Conservation (phyloP, 345 rosid genomes). For the Eucalyptus globulus region DNA sequence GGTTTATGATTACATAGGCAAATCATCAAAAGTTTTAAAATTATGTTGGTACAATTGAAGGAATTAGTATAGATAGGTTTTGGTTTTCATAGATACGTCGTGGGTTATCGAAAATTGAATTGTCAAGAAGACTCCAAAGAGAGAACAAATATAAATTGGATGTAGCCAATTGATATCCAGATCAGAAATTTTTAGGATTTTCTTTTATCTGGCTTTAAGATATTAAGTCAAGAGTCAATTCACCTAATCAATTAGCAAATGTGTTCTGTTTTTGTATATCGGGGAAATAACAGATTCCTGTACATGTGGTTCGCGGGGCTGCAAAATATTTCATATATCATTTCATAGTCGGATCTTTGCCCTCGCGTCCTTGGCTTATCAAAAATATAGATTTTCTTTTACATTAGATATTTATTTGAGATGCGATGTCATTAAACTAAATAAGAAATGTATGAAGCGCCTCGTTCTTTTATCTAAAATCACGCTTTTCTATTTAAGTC, state of each 20-base stretch:
- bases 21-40: too few relatives aligned
- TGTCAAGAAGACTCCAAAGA: neutral
- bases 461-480: neutral
- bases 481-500: neutral
- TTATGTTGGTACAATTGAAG: accelerated
- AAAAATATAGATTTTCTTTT: neutral
- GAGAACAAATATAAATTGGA: neutral
- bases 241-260: neutral
- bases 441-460: neutral
- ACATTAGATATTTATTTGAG: neutral
- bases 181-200: neutral
- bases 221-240: neutral
- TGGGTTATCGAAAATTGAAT: neutral
- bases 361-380: neutral
- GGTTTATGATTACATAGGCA: accelerated
- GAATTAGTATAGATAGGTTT: too few relatives aligned
- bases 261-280: neutral
- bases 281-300: neutral
- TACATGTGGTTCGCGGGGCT: neutral
- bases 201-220: neutral
- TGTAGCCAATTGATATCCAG: neutral
- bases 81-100: neutral
- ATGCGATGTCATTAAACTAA: neutral
- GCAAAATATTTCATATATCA: neutral
- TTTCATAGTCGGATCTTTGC: neutral